Conservation (phyloP, 257 asterid genomes). For the Sherardia arvensis region DNA sequence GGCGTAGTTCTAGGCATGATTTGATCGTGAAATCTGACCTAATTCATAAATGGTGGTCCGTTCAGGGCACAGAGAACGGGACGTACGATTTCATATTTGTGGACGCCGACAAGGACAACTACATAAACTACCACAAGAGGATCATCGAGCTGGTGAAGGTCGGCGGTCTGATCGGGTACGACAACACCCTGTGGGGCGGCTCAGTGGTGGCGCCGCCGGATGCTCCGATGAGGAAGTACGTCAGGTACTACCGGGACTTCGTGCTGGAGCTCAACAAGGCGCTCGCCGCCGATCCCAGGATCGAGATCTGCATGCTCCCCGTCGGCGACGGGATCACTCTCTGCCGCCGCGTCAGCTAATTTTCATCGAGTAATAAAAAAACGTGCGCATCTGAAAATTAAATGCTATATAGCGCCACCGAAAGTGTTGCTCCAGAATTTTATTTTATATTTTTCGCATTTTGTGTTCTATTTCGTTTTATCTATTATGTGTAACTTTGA, state of each 20-base stretch:
- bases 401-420: too few species aligned
- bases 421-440: not conserved
- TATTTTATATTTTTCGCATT: not conserved
- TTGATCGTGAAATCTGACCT: not conserved
- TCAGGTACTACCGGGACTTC: conserved; percentile 61
- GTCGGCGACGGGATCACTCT: conserved; percentile 94
- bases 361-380: not conserved
- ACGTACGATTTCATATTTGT: conserved; percentile 73
- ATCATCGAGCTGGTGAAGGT: conserved; percentile 64
- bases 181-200: conserved; percentile 89
- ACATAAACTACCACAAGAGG: conserved; percentile 73
- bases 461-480: not conserved
- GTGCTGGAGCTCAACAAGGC: conserved; percentile 85
- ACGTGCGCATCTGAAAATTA: not conserved
- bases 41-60: not conserved
- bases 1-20: not conserved
- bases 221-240: conserved; percentile 78
- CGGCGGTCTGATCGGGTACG: conserved; percentile 83
- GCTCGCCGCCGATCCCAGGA: conserved; percentile 77
- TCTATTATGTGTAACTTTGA: not conserved
- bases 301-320: conserved; percentile 84
- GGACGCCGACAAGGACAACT: conserved; percentile 90
- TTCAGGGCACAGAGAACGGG: conserved; percentile 32
- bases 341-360: conserved; percentile 72
- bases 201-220: conserved; percentile 84